These are phyloP conservation scores for Fusarium sp. DNA, from an alignment of 2,329 filamentous ascomycete species.

Conservation along the genomic window DNA sequence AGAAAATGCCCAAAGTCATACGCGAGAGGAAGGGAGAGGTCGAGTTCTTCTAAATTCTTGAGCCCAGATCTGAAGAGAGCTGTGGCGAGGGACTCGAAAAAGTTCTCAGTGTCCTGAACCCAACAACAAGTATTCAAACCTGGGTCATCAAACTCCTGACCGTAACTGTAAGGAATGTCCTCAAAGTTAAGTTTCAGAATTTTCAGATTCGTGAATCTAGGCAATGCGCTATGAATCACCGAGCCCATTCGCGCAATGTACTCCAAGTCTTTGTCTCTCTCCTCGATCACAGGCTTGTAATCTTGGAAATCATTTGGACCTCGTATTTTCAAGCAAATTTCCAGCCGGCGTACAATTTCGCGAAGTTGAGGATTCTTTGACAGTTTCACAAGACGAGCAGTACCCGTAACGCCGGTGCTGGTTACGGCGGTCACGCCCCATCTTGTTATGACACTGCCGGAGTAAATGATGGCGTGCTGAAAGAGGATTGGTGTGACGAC, in stretches of 20 bases:
- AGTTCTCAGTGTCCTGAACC: background rate
- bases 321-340: background rate
- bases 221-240: background rate
- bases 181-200: background rate
- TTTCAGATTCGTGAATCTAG: background rate
- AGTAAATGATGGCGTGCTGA: background rate
- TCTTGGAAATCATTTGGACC: background rate
- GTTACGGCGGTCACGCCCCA: background rate
- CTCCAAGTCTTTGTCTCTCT: background rate
- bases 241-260: background rate
- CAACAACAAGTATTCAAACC: background rate
- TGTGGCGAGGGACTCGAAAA: background rate
- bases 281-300: background rate
- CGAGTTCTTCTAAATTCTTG: background rate
- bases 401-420: background rate
- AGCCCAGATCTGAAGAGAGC: background rate
- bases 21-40: background rate
- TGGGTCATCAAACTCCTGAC: background rate
- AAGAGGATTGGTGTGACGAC: background rate
- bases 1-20: conserved; percentile 3
- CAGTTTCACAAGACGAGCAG: background rate
- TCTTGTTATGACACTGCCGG: background rate
- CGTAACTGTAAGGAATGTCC: background rate
- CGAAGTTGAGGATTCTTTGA: background rate
- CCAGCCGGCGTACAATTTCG: background rate